phyloP scores from a whole-genome alignment of 345 rosid species.

The Eutrema japonicum region DNA sequence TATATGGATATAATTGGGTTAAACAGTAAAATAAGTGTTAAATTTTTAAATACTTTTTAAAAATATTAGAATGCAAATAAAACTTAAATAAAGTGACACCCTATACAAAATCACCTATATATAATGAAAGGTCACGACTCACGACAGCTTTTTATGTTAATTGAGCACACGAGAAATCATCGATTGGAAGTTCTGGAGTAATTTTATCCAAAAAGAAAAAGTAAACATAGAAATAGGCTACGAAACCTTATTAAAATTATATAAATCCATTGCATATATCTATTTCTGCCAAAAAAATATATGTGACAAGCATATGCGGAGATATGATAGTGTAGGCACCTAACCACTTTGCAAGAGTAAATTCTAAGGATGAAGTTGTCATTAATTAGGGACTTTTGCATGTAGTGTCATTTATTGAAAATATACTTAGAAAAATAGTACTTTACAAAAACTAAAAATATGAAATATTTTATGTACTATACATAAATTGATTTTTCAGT shows the following conservation, averaged over 20 bases:
- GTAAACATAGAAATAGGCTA: not conserved
- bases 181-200: constrained; percentile 7
- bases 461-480: too few relatives aligned
- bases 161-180: constrained; percentile 24
- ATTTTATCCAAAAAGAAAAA: not conserved
- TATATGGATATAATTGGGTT: too few relatives aligned
- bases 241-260: not conserved
- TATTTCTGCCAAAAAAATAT: not conserved
- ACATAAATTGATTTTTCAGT: too few relatives aligned
- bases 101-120: not conserved
- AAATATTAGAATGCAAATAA: too few relatives aligned
- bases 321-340: not conserved
- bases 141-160: constrained; percentile 2
- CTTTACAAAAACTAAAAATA: too few relatives aligned
- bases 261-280: not conserved
- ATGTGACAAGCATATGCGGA: constrained; percentile 1
- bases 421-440: too few relatives aligned
- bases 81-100: too few relatives aligned
- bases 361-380: not conserved
- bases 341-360: not conserved
- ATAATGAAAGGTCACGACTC: not conserved
- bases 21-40: too few relatives aligned
- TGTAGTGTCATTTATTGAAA: too few relatives aligned
- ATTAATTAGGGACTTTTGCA: too few relatives aligned
- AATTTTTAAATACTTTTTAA: too few relatives aligned